These are phyloP conservation scores for Maudiozyma barnettii DNA, from an alignment of 805 yeast species.

Conservation along the genomic window DNA sequence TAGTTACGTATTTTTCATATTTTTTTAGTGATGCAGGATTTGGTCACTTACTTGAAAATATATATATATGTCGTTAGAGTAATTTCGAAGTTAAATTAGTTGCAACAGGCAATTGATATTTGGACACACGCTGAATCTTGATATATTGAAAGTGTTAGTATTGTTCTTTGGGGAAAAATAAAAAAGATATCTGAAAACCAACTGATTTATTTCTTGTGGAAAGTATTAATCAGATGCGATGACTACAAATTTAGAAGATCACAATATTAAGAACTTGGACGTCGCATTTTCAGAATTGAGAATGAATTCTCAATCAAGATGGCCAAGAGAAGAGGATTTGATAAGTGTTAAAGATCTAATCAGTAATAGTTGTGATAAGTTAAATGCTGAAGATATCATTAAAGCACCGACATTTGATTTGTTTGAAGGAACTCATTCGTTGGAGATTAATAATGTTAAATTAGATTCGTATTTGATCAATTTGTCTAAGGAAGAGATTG, in stretches of 20 bases:
- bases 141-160: too few relatives aligned
- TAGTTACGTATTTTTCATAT: too few relatives aligned
- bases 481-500: conserved; percentile 35
- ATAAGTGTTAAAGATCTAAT: conserved; percentile 52
- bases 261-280: neutral
- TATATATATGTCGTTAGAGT: too few relatives aligned
- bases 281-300: neutral
- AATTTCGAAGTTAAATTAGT: too few relatives aligned
- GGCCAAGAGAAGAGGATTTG: conserved; percentile 7
- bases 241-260: neutral
- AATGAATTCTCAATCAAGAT: neutral
- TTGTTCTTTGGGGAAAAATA: too few relatives aligned
- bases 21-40: too few relatives aligned
- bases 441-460: conserved; percentile 62
- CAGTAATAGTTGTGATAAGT: conserved; percentile 30
- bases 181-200: too few relatives aligned
- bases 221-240: neutral
- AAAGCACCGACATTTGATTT: conserved; percentile 54
- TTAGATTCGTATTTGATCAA: conserved; percentile 71
- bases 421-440: conserved; percentile 78
- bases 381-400: conserved; percentile 47
- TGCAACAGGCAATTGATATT: too few relatives aligned
- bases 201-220: too few relatives aligned
- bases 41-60: too few relatives aligned
- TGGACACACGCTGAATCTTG: too few relatives aligned